phyloP scores from a whole-genome alignment of 306 rosid genomes.

The Biancaea sappan region DNA sequence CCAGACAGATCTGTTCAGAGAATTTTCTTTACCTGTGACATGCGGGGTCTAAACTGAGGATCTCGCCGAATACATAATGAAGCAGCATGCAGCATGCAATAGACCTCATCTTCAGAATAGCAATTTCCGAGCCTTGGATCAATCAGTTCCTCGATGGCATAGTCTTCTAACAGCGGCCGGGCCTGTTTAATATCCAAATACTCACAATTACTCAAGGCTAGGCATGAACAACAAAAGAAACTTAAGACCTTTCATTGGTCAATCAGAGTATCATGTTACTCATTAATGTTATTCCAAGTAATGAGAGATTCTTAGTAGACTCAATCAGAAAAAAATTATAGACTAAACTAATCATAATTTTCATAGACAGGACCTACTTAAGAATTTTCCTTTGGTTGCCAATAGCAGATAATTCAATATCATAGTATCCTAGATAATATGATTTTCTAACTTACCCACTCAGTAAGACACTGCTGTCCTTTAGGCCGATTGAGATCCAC shows the following conservation, averaged over 20 bases:
- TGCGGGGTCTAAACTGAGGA: constrained; percentile 91
- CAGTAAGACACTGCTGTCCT: constrained; percentile 98
- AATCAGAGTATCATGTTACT: constrained; percentile 1
- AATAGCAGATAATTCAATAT: background rate
- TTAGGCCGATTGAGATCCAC: constrained; percentile 89
- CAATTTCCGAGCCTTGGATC: constrained; percentile 82
- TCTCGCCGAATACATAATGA: constrained; percentile 89
- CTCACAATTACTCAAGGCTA: constrained; percentile 38
- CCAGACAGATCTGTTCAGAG: background rate
- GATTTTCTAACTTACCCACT: constrained; percentile 69
- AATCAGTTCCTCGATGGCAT: constrained; percentile 73
- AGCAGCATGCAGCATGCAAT: constrained; percentile 93
- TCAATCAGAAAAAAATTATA: background rate
- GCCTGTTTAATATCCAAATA: constrained; percentile 60
- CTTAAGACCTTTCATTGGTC: background rate
- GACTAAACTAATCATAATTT: background rate
- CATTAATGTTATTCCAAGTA: constrained; percentile 7
- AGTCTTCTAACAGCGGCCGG: constrained; percentile 80
- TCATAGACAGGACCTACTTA: background rate
- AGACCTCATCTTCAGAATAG: constrained; percentile 81
- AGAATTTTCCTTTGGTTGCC: background rate
- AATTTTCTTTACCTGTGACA: constrained; percentile 74
- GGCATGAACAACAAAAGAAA: constrained; percentile 15
- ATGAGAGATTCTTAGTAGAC: background rate
- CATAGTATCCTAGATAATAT: background rate